Percentiles rank a stretch among this genome's conserved stretches.
These are phyloP conservation scores for Chalciporus sphaerocephalus DNA, from an alignment of 768 basidiomycete species.

Conservation along the genomic window DNA sequence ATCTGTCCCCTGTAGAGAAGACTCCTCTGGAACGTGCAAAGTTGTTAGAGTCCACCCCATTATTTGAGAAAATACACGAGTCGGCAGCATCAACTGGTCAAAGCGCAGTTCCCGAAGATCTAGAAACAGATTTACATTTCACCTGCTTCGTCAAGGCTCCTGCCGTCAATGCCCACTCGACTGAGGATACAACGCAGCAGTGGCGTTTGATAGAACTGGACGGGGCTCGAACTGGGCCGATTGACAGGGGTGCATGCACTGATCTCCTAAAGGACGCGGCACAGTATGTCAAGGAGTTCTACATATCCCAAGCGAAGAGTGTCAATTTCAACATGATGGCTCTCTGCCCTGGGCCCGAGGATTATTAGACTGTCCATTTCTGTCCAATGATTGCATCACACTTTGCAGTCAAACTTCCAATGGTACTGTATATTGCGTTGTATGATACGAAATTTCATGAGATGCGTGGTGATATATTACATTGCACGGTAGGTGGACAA, in stretches of 20 bases:
- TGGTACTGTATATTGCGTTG: too few relatives aligned
- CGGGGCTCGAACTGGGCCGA: slow-evolving; percentile 69
- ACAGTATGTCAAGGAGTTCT: slow-evolving; percentile 41
- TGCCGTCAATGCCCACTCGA: slow-evolving; percentile 22
- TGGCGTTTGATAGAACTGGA: slow-evolving; percentile 77
- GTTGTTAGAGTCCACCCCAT: slow-evolving; percentile 66
- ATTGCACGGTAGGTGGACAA: slow-evolving; percentile 15
- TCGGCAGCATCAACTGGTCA: slow-evolving; percentile 69
- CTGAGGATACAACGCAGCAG: slow-evolving; percentile 20
- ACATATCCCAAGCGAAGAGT: slow-evolving; percentile 36
- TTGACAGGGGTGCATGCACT: slow-evolving; percentile 67
- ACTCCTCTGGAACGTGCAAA: slow-evolving; percentile 71
- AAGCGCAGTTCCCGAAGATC: slow-evolving; percentile 54
- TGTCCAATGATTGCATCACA: neutral
- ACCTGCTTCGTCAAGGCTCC: slow-evolving; percentile 80
- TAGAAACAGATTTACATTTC: slow-evolving; percentile 79
- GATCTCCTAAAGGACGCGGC: slow-evolving; percentile 56
- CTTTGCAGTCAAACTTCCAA: too few relatives aligned
- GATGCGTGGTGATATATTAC: neutral
- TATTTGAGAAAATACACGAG: slow-evolving; percentile 76
- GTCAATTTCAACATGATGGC: slow-evolving; percentile 48
- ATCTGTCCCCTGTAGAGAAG: slow-evolving; percentile 45
- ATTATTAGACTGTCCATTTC: slow-evolving; percentile 10
- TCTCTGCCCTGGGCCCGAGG: slow-evolving; percentile 32
- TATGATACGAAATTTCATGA: too few relatives aligned